A percentile compares a stretch with the other conserved stretches of the same genome.
Evolutionary conservation across 306 rosid genomes (phyloP).

Genomic region (Quercus dentata): DNA sequence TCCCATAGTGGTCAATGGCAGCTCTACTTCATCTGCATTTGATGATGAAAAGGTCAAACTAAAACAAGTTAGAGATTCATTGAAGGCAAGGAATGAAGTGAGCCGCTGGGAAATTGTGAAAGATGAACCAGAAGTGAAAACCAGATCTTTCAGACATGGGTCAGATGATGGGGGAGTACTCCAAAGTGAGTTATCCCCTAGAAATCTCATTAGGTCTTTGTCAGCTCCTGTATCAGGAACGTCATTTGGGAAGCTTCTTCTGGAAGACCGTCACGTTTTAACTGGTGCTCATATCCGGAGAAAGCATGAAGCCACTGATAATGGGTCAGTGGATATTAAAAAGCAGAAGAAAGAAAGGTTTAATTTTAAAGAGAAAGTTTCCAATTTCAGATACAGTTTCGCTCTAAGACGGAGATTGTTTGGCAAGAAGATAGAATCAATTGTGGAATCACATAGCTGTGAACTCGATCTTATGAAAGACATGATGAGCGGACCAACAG

Average conservation of each 20-base stretch:
- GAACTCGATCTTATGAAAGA: conserved; percentile 51
- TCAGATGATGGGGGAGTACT: conserved; percentile 40
- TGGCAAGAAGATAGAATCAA: conserved; percentile 69
- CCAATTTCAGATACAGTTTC: conserved; percentile 69
- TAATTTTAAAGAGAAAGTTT: conserved; percentile 81
- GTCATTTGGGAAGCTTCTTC: conserved; percentile 96
- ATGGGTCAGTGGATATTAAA: conserved; percentile 38
- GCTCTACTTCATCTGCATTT: conserved; percentile 42
- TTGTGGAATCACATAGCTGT: conserved; percentile 42
- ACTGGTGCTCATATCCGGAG: conserved; percentile 89
- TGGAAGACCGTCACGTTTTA: conserved; percentile 86
- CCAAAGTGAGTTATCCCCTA: conserved; percentile 68
- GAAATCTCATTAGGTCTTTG: conserved; percentile 82
- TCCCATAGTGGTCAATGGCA: conserved; percentile 30
- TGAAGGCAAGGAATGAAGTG: conserved; percentile 25
- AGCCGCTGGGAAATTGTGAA: conserved; percentile 43
- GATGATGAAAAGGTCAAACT: conserved; percentile 38
- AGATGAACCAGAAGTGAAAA: conserved; percentile 50
- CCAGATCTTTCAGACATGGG: conserved; percentile 83
- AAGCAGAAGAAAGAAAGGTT: conserved; percentile 71
- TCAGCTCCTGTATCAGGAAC: conserved; percentile 98
- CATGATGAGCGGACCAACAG: conserved; percentile 85
- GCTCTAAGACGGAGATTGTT: conserved; percentile 70
- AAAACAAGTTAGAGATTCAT: conserved; percentile 31
- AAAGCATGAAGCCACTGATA: conserved; percentile 81